A percentile compares a stretch with the other conserved stretches of the same genome.
These are phyloP conservation scores for Aspergillus sparsus DNA, from an alignment of 495 filamentous ascomycete genomes.

Conservation along the genomic window DNA sequence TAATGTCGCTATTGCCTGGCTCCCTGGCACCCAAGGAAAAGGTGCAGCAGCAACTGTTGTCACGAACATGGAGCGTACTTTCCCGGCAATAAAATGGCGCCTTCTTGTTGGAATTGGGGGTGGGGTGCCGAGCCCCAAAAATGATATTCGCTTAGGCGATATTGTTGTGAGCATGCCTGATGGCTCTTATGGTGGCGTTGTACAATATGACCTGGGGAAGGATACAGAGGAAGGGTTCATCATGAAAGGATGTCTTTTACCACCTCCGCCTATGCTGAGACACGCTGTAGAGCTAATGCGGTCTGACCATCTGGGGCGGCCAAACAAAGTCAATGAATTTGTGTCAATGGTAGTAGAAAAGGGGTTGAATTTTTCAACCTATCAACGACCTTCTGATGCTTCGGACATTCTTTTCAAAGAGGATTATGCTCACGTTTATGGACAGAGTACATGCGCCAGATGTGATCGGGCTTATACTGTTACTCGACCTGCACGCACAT, in stretches of 20 bases:
- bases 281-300: conserved; percentile 27
- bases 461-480: neutral
- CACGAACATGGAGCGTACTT: conserved; percentile 27
- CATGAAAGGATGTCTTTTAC: conserved; percentile 36
- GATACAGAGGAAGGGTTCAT: conserved; percentile 29
- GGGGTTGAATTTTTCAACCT: conserved; percentile 20
- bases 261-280: conserved; percentile 33
- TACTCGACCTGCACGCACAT: neutral
- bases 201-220: conserved; percentile 45
- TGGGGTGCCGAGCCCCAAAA: conserved; percentile 27
- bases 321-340: conserved; percentile 19
- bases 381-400: conserved; percentile 22
- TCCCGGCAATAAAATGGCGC: conserved; percentile 22
- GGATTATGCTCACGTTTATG: conserved; percentile 24
- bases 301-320: conserved; percentile 2
- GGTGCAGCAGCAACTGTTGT: conserved; percentile 28
- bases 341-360: conserved; percentile 11
- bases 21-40: conserved; percentile 30
- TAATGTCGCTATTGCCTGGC: conserved; percentile 38
- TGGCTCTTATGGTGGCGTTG: conserved; percentile 23
- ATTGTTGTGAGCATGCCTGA: conserved; percentile 36
- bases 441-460: neutral
- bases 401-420: conserved; percentile 34
- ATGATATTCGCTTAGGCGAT: conserved; percentile 40
- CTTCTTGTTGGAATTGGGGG: conserved; percentile 43